Conservation (phyloP, 768 basidiomycete genomes). For the Tulasnella sp. region DNA sequence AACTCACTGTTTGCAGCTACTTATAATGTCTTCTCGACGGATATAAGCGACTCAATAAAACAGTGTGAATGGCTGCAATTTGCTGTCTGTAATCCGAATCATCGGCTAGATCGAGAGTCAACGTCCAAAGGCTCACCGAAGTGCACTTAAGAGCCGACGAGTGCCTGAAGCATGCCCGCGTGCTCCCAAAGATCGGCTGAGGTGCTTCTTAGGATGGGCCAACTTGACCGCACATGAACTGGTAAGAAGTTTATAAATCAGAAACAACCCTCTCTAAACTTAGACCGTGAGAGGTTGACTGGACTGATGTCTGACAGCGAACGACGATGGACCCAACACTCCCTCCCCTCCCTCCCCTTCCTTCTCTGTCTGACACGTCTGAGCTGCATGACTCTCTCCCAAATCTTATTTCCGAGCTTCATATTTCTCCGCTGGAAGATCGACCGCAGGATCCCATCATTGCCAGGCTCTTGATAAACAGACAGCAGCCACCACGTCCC, state of each 20-base stretch:
- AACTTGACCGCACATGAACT: no score
- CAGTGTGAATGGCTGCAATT: no score
- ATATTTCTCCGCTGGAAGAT: slow-evolving; percentile 17
- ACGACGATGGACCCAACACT: background rate
- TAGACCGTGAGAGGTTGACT: background rate
- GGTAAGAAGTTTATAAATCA: no score
- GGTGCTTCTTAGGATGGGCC: no score
- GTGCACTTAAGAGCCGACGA: background rate
- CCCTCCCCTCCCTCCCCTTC: slow-evolving; percentile 2
- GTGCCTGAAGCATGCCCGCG: background rate
- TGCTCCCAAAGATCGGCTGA: background rate
- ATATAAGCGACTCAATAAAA: no score
- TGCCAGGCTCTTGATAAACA: background rate
- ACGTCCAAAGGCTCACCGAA: no score
- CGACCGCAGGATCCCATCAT: slow-evolving; percentile 25
- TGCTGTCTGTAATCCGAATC: no score
- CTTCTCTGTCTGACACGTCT: background rate
- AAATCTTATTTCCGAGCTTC: background rate
- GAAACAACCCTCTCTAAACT: background rate
- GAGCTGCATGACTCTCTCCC: background rate
- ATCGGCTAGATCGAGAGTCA: no score
- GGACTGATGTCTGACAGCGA: background rate
- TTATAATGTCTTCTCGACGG: no score
- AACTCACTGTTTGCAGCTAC: no score
- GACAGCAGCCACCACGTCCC: background rate